Evolutionary conservation across 208 protist species (phyloP), one percentile per base, ranked within the genome.

Genomic region (Crithidia sp.): DNA sequence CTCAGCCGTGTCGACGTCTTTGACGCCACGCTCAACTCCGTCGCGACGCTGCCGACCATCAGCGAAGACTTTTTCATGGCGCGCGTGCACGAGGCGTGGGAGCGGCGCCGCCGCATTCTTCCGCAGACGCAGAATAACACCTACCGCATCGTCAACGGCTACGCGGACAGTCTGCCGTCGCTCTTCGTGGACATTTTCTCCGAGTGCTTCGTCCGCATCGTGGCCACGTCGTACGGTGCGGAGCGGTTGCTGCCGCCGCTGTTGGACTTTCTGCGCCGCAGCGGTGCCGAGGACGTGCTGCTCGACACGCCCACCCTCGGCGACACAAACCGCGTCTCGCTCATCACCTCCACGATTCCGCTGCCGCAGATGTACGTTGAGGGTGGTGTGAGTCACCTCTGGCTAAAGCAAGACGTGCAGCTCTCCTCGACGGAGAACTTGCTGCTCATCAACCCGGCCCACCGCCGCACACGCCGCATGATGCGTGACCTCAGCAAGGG

Each of bases 131-230:
- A 75, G 41, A 91, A 74, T 55, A 95, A 92, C 67, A 84, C 90
- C 44, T 97, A 94, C 57, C 88, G 92, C 41, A 71, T 93, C 6
- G 63, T 87, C 45, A 92, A 97, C 67, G 92, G 92, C 10, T 79
- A 82, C 63, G 87, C 78, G 7, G 92, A 97, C 71, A 81, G 90
- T 7, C 49, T 97, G 40, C 92, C 92, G 3, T 81, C 85, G 2
- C 79, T 97, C 43, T 94, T 90, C 59, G 82, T 97, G 3, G 92
- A 97, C 71, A 72, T 89, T 36, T 97, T 91, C 74, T 94, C 90
- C 8, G 82, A 84, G 45, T 87, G 81, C 56, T 95, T 92, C 73
- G 83, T 86, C 10, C 80, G 90, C 17, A 66, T 97, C n/a, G 72
- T 94, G 16, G 90, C 90, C 28, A 91, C 88, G 10, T 93, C 88